phyloP scores from a whole-genome alignment of 2,329 filamentous ascomycete species.

The Aspergillus sojae region DNA sequence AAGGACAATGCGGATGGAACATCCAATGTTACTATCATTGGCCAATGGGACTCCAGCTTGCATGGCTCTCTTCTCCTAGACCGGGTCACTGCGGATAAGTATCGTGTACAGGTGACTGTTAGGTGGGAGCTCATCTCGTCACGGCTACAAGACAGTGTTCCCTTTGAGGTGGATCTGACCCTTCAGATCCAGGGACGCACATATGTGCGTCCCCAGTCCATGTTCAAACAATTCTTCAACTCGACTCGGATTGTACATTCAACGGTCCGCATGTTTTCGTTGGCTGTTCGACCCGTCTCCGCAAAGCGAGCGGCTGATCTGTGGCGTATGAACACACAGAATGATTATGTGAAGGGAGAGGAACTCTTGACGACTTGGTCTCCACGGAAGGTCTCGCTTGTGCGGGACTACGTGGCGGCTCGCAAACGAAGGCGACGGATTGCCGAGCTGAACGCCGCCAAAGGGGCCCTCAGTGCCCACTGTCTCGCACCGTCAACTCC shows the following conservation, averaged over 20 bases:
- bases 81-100: conserved; percentile 87
- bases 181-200: conserved; percentile 82
- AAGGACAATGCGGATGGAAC: conserved; percentile 89
- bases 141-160: conserved; percentile 84
- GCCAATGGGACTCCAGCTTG: conserved; percentile 94
- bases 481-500: conserved; percentile 39
- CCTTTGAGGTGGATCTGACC: conserved; percentile 77
- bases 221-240: conserved; percentile 86
- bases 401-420: conserved; percentile 81
- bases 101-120: conserved; percentile 84
- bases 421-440: conserved; percentile 73
- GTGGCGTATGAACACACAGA: conserved; percentile 93
- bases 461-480: conserved; percentile 46
- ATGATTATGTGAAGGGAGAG: conserved; percentile 96
- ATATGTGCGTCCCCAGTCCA: conserved; percentile 81
- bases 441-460: conserved; percentile 73
- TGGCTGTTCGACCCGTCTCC: conserved; percentile 82
- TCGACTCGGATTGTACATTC: conserved; percentile 84
- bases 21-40: conserved; percentile 79
- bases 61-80: conserved; percentile 94
- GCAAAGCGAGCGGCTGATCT: conserved; percentile 91
- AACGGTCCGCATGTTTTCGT: conserved; percentile 80
- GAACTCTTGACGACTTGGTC: conserved; percentile 83
- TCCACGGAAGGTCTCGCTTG: conserved; percentile 83
- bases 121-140: conserved; percentile 83